Conservation (phyloP, 306 rosid genomes). For the Malus sieversii region DNA sequence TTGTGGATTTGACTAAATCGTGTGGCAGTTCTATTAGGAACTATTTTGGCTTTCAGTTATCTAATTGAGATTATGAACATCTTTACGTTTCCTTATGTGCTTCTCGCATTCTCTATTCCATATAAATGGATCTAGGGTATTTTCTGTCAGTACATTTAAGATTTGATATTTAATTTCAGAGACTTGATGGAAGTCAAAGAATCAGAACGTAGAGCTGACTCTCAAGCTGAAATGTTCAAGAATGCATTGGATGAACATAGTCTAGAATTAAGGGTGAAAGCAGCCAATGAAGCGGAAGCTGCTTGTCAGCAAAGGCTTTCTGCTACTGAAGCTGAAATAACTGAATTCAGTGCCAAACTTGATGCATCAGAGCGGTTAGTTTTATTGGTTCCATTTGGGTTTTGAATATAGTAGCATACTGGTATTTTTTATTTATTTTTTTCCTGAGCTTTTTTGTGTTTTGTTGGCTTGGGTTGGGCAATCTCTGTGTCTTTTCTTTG, state of each 20-base stretch:
- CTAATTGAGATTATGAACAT: neutral
- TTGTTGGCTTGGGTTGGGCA: neutral
- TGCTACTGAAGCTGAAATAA: conserved; percentile 74
- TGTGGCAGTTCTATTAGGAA: neutral
- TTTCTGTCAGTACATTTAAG: conserved; percentile 9
- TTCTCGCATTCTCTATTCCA: neutral
- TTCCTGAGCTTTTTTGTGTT: neutral
- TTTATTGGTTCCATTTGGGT: neutral
- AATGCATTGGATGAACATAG: conserved; percentile 92
- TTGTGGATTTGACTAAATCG: neutral
- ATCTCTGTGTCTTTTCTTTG: neutral
- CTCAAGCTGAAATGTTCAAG: conserved; percentile 67
- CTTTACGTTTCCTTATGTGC: neutral
- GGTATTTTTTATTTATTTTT: neutral
- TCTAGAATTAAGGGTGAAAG: conserved; percentile 84
- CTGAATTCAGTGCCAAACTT: conserved; percentile 58
- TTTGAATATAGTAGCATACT: neutral
- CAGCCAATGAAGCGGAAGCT: conserved; percentile 95
- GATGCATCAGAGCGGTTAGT: conserved; percentile 77
- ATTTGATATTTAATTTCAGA: conserved; percentile 44
- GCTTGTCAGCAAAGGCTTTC: conserved; percentile 87
- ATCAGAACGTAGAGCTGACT: conserved; percentile 65
- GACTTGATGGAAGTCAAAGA: conserved; percentile 61
- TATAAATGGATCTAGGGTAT: conserved; percentile 9
- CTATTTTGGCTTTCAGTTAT: neutral